phyloP scores from a whole-genome alignment of 805 yeast species.

The Novakomyces olei region DNA sequence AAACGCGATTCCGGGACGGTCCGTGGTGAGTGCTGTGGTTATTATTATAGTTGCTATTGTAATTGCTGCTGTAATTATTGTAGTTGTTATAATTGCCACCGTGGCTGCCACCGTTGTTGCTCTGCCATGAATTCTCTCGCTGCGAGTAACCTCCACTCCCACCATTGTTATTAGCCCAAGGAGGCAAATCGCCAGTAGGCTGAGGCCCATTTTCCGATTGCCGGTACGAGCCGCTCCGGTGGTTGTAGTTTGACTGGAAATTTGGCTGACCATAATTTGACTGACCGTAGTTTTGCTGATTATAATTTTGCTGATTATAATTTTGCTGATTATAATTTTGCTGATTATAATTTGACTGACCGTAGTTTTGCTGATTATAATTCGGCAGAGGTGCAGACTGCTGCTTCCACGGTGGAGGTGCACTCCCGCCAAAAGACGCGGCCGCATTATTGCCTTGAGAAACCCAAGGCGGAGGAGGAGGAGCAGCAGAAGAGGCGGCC shows the following conservation, averaged over 20 bases:
- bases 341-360: not conserved
- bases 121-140: too few species aligned
- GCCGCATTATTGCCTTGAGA: not conserved
- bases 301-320: not conserved
- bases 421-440: not conserved
- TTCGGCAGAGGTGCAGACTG: not conserved
- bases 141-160: too few species aligned
- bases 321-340: not conserved
- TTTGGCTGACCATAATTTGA: too few species aligned
- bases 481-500: not conserved
- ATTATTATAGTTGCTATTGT: not conserved
- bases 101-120: not conserved
- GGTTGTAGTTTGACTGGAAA: too few species aligned
- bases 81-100: not conserved
- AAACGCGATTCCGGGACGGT: not conserved
- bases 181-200: too few species aligned
- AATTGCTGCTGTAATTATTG: not conserved
- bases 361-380: not conserved
- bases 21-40: not conserved
- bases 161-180: too few species aligned
- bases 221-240: too few species aligned
- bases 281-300: not conserved
- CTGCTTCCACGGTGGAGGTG: conserved; percentile 1
- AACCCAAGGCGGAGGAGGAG: conserved; percentile 3
- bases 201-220: too few species aligned